These are phyloP conservation scores for Hygrocybe punicea DNA, from an alignment of 768 basidiomycete species.

Conservation along the genomic window DNA sequence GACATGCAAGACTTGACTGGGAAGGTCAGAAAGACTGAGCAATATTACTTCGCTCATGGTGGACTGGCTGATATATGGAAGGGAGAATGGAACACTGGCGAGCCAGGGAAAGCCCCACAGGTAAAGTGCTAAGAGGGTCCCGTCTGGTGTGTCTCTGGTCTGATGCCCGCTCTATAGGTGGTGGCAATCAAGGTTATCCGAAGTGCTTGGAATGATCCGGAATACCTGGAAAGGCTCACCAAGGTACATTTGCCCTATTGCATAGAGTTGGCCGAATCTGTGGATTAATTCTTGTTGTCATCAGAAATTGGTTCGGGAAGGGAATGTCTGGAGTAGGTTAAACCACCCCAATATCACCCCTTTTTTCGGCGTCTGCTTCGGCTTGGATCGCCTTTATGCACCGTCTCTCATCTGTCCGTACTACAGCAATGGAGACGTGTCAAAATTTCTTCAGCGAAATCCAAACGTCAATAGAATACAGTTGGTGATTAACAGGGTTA, in stretches of 20 bases:
- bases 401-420: constrained; percentile 1
- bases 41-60: constrained; percentile 39
- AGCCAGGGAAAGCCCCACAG: neutral
- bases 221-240: neutral
- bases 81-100: constrained; percentile 28
- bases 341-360: neutral
- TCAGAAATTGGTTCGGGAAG: neutral
- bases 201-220: neutral
- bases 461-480: neutral
- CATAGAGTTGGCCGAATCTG: neutral
- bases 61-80: constrained; percentile 46
- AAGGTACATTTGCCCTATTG: neutral
- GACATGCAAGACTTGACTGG: constrained; percentile 30
- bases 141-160: too few species aligned
- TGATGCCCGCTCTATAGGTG: neutral
- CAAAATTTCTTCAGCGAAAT: neutral
- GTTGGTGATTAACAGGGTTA: constrained; percentile 7
- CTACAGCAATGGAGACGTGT: neutral
- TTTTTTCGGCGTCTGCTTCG: neutral
- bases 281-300: neutral
- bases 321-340: neutral
- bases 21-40: constrained; percentile 29
- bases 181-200: neutral
- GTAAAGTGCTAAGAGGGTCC: too few species aligned
- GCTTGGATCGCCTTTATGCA: neutral